phyloP scores from a whole-genome alignment of 257 asterid species.

The Fraxinus cuspidata region DNA sequence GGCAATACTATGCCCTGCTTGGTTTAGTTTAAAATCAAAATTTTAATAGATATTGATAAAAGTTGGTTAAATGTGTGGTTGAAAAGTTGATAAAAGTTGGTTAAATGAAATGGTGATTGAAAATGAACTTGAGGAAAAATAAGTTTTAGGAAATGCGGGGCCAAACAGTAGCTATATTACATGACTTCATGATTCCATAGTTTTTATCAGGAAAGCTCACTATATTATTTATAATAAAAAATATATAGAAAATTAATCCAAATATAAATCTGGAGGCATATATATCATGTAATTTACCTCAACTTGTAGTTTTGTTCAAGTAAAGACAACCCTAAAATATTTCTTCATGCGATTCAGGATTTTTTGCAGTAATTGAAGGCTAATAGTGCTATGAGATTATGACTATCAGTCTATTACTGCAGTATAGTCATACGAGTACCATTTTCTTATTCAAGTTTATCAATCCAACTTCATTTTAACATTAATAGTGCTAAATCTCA shows the following conservation, averaged over 20 bases:
- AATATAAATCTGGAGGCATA: neutral
- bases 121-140: too few relatives aligned
- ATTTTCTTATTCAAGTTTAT: neutral
- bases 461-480: slow-evolving; percentile 26
- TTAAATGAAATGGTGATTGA: too few relatives aligned
- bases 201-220: neutral
- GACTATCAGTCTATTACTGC: neutral
- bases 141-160: too few relatives aligned
- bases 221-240: too few relatives aligned
- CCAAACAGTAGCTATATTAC: too few relatives aligned
- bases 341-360: neutral
- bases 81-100: too few relatives aligned
- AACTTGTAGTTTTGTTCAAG: neutral
- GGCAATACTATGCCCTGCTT: neutral
- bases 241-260: neutral
- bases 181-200: neutral
- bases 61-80: too few relatives aligned
- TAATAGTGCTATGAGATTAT: neutral
- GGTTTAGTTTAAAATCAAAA: too few relatives aligned
- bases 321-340: neutral
- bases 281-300: neutral
- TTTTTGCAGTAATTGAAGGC: neutral
- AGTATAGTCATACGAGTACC: neutral
- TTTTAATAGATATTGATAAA: too few relatives aligned
- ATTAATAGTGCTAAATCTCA: neutral